Conservation (phyloP, 768 basidiomycete species). For the Kwoniella newhampshirensis region DNA sequence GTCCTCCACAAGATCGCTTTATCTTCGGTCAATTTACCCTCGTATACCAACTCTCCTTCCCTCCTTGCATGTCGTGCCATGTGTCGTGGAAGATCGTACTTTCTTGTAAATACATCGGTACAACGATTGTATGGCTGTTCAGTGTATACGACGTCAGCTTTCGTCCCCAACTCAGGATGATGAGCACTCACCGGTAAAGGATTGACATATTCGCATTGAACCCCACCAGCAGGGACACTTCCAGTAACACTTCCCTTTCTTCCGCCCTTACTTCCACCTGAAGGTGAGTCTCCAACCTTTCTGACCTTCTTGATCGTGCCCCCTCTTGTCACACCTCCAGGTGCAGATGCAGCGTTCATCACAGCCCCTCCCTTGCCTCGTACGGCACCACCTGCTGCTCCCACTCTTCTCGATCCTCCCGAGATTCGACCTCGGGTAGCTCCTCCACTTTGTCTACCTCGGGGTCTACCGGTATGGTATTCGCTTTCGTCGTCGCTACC, state of each 20-base stretch:
- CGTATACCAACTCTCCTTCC: slow-evolving; percentile 45
- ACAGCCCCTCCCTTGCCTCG: neutral
- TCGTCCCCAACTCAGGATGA: neutral
- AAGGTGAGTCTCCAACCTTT: slow-evolving; percentile 16
- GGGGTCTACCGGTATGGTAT: slow-evolving; percentile 10
- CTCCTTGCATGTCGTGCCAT: slow-evolving; percentile 49
- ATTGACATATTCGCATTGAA: slow-evolving; percentile 46
- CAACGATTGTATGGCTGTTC: slow-evolving; percentile 46
- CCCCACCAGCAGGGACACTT: slow-evolving; percentile 18
- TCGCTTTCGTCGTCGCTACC: slow-evolving; percentile 21
- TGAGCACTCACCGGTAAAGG: slow-evolving; percentile 39
- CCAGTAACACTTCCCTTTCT: slow-evolving; percentile 1
- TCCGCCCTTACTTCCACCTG: slow-evolving; percentile 20
- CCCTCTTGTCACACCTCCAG: slow-evolving; percentile 21
- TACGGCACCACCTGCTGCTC: neutral
- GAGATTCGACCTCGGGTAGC: neutral
- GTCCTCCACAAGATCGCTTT: slow-evolving; percentile 44
- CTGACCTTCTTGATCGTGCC: slow-evolving; percentile 24
- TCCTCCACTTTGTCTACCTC: slow-evolving; percentile 4
- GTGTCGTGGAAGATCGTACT: slow-evolving; percentile 48
- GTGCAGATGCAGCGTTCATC: slow-evolving; percentile 12
- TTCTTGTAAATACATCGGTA: slow-evolving; percentile 45
- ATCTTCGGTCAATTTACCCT: slow-evolving; percentile 41
- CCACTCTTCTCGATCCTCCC: neutral
- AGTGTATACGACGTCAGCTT: slow-evolving; percentile 4